Conservation (phyloP, 1,139 yeast species). For the Lodderomyces theae region DNA sequence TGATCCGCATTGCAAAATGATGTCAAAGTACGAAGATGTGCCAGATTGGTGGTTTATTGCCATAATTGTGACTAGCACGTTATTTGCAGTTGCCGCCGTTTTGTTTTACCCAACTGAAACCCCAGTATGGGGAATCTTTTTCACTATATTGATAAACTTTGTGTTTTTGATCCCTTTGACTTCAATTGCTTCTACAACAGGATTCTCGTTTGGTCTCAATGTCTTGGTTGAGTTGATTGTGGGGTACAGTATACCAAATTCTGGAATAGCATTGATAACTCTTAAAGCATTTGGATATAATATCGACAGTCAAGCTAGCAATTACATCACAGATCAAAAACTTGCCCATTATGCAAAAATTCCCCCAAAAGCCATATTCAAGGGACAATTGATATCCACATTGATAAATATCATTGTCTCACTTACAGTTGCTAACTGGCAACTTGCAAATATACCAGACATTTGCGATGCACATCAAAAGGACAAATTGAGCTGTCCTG, state of each 20-base stretch:
- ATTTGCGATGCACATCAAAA: constrained; percentile 27
- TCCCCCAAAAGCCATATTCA: constrained; percentile 35
- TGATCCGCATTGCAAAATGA: constrained; percentile 43
- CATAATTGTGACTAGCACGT: constrained; percentile 28
- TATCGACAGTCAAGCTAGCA: constrained; percentile 36
- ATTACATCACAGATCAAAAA: constrained; percentile 36
- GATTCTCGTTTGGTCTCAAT: constrained; percentile 37
- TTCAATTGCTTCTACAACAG: constrained; percentile 36
- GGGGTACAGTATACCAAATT: constrained; percentile 39
- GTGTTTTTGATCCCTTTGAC: constrained; percentile 36
- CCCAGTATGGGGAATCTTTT: constrained; percentile 37
- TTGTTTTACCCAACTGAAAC: constrained; percentile 35
- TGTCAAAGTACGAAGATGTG: constrained; percentile 38
- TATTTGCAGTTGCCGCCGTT: constrained; percentile 32
- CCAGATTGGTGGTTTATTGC: constrained; percentile 41
- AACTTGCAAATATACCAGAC: constrained; percentile 22
- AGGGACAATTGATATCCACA: constrained; percentile 32
- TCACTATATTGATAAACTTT: constrained; percentile 34
- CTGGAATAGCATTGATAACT: constrained; percentile 37
- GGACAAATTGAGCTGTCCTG: constrained; percentile 33
- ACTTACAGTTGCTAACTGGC: constrained; percentile 30
- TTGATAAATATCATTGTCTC: constrained; percentile 25
- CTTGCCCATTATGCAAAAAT: constrained; percentile 34
- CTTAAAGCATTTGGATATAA: constrained; percentile 38
- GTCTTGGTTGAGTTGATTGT: constrained; percentile 41